phyloP scores from a whole-genome alignment of 163 green algal genomes.

The Scenedesmus sp. region DNA sequence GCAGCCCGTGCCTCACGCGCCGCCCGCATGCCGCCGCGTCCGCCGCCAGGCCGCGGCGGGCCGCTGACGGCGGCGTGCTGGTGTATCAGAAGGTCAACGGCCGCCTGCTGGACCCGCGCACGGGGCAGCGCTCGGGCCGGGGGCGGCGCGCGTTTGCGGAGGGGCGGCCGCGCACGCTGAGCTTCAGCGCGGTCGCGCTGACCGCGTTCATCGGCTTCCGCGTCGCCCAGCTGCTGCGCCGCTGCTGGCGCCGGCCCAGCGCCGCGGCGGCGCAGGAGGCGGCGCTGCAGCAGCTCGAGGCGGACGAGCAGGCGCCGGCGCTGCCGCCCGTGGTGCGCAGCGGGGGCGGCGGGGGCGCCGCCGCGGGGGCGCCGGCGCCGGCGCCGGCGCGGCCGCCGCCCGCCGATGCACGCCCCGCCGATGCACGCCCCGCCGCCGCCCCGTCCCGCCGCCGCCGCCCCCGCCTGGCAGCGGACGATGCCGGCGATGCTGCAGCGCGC shows the following conservation, averaged over 20 bases:
- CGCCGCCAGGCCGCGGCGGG: constrained; percentile 19
- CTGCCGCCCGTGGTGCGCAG: background rate
- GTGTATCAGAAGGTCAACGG: constrained; percentile 39
- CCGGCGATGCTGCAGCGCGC: constrained; percentile 39
- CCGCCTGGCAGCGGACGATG: constrained; percentile 11
- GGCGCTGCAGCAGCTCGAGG: constrained; percentile 2
- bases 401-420: background rate
- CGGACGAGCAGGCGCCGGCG: constrained; percentile 10
- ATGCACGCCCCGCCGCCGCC: background rate
- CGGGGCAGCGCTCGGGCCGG: constrained; percentile 4
- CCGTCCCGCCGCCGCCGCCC: background rate
- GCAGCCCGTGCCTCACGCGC: too few species aligned
- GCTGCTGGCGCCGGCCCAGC: background rate
- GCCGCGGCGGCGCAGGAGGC: background rate
- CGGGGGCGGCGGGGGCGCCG: background rate
- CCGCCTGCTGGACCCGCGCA: constrained; percentile 9
- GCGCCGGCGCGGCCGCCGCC: too few species aligned
- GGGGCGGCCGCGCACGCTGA: constrained; percentile 8
- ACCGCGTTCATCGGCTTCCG: constrained; percentile 41
- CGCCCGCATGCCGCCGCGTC: too few species aligned
- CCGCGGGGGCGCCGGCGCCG: too few species aligned
- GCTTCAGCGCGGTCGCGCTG: constrained; percentile 28
- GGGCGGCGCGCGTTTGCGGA: constrained; percentile 2
- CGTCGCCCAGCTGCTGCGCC: constrained; percentile 28
- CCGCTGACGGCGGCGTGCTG: constrained; percentile 2